These are phyloP conservation scores for Opeltia flavorubescens DNA, from an alignment of 495 filamentous ascomycete genomes.

Conservation along the genomic window DNA sequence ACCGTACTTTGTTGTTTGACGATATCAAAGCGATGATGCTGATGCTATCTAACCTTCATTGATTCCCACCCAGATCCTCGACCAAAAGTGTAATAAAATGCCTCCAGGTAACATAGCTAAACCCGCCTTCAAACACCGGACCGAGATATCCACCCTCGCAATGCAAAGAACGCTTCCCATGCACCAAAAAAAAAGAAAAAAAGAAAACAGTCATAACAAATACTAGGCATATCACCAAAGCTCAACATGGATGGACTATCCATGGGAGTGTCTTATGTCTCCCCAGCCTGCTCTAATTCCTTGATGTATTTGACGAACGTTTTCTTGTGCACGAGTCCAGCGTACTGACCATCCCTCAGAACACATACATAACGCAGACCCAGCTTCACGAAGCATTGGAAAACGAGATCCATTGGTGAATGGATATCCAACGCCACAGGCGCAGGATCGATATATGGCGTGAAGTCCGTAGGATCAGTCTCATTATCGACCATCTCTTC, in stretches of 20 bases:
- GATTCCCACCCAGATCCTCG: no score
- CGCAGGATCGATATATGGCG: conserved; percentile 79
- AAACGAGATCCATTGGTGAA: conserved; percentile 88
- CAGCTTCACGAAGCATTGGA: conserved; percentile 92
- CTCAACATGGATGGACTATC: background rate
- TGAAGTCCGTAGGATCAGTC: conserved; percentile 67
- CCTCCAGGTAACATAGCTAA: no score
- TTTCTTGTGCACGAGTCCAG: conserved; percentile 94
- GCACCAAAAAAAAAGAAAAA: background rate
- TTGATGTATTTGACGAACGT: conserved; percentile 90
- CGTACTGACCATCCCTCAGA: conserved; percentile 66
- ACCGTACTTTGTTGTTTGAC: no score
- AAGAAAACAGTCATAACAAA: background rate
- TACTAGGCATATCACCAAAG: no score
- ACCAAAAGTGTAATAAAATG: no score
- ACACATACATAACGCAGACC: conserved; percentile 90
- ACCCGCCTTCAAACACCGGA: no score
- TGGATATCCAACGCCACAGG: conserved; percentile 79
- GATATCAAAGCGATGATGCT: no score
- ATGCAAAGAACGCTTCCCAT: no score
- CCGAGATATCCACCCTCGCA: no score
- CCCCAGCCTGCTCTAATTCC: conserved; percentile 45
- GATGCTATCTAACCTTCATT: no score
- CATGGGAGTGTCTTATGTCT: conserved; percentile 1
- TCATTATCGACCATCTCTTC: conserved; percentile 38